A percentile compares a stretch with the other conserved stretches of the same genome.
Conservation (phyloP, 1,284 basidiomycete species). For the Somion occarium region DNA sequence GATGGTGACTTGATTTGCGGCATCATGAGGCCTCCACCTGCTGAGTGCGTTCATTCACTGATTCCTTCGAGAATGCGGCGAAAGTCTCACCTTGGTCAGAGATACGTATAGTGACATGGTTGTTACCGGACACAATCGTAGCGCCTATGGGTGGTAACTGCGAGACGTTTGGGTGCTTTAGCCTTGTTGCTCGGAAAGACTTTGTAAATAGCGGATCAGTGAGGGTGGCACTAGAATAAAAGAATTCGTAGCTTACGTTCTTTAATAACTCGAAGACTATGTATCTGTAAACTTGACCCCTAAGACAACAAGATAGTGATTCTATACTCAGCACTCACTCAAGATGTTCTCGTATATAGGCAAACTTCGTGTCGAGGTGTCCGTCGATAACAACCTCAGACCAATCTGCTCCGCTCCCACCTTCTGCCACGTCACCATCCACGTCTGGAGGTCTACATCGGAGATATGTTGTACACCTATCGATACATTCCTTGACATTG, state of each 20-base stretch:
- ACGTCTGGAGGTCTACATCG: constrained; percentile 42
- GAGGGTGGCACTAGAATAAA: background rate
- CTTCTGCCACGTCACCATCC: constrained; percentile 34
- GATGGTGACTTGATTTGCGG: constrained; percentile 53
- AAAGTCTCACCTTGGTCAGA: constrained; percentile 70
- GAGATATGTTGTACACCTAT: constrained; percentile 62
- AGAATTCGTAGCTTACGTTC: constrained; percentile 46
- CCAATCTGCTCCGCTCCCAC: constrained; percentile 33
- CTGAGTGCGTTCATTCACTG: constrained; percentile 4
- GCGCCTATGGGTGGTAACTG: constrained; percentile 56
- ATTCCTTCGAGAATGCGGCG: background rate
- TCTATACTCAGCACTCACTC: constrained; percentile 46
- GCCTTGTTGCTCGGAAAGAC: constrained; percentile 66
- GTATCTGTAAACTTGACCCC: constrained; percentile 69
- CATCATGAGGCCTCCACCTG: constrained; percentile 66
- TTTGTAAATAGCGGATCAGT: constrained; percentile 23
- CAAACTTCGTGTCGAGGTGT: constrained; percentile 67
- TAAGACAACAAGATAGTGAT: background rate
- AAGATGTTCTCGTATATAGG: constrained; percentile 87
- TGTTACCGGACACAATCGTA: constrained; percentile 69
- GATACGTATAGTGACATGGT: constrained; percentile 75
- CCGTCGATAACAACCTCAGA: constrained; percentile 75
- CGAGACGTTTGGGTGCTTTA: constrained; percentile 39
- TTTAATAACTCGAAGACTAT: constrained; percentile 87
- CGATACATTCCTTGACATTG: constrained; percentile 66